Evolutionary conservation across 768 basidiomycete genomes (phyloP).

Genomic region (Rhodocollybia butyracea): DNA sequence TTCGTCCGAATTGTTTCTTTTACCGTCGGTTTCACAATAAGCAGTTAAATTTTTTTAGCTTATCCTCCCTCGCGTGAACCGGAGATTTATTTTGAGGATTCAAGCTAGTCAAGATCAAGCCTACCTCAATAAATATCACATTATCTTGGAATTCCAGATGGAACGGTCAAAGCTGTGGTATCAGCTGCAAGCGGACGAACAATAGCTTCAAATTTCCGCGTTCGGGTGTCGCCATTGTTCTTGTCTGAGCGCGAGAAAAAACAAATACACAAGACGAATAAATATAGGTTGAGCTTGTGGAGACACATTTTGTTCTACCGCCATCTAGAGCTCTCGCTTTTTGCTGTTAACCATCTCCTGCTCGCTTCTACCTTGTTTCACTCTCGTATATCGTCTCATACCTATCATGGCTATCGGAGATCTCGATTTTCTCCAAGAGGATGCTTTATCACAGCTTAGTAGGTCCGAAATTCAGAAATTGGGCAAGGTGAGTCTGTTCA

Average conservation of each 20-base stretch:
- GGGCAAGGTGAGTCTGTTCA: conserved; percentile 6
- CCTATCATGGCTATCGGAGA: background rate
- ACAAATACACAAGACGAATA: no score
- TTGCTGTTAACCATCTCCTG: no score
- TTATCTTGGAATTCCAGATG: background rate
- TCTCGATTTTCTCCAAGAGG: background rate
- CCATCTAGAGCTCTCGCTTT: no score
- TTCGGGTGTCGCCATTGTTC: background rate
- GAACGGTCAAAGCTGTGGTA: conserved; percentile 1
- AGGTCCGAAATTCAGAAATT: background rate
- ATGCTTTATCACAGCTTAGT: background rate
- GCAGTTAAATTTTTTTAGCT: no score
- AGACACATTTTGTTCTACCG: no score
- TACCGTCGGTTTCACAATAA: no score
- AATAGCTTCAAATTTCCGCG: background rate
- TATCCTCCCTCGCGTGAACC: no score
- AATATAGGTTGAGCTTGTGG: no score
- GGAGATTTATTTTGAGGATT: no score
- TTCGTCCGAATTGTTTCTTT: no score
- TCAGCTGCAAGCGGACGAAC: background rate
- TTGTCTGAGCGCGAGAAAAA: no score
- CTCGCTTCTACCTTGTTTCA: background rate
- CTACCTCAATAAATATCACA: background rate
- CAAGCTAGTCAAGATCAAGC: no score
- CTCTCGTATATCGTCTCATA: background rate